Percentiles rank a stretch among this genome's conserved stretches.
These are phyloP conservation scores for Metschnikowia picachoensis DNA, from an alignment of 805 yeast species.

Conservation along the genomic window DNA sequence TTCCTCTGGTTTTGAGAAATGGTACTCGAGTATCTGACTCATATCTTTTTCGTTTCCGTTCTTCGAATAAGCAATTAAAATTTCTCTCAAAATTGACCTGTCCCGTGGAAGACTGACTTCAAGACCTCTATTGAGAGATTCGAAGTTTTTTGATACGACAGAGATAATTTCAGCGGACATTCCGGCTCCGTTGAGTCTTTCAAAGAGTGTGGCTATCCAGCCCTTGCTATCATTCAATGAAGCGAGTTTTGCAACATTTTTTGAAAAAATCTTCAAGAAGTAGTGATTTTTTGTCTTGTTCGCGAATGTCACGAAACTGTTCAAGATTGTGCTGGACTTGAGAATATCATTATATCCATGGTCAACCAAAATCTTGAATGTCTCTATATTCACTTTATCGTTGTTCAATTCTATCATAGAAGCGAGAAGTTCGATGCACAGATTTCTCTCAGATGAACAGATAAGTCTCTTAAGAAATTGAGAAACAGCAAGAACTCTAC, in stretches of 20 bases:
- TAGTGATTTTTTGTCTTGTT: constrained; percentile 20
- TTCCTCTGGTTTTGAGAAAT: constrained; percentile 12
- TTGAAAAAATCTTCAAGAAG: constrained; percentile 15
- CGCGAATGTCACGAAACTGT: constrained; percentile 4
- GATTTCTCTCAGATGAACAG: neutral
- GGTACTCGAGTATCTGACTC: constrained; percentile 16
- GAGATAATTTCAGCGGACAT: constrained; percentile 2
- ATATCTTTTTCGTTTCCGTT: constrained; percentile 15
- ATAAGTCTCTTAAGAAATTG: constrained; percentile 25
- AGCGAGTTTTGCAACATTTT: constrained; percentile 11
- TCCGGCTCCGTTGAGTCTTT: constrained; percentile 11
- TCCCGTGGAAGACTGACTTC: constrained; percentile 1
- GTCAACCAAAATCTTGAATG: constrained; percentile 17
- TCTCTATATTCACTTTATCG: constrained; percentile 26
- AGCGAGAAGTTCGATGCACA: constrained; percentile 2
- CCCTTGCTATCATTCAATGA: constrained; percentile 7
- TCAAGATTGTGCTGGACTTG: constrained; percentile 6
- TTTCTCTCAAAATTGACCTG: constrained; percentile 3
- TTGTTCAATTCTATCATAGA: constrained; percentile 20
- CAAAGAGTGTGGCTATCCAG: constrained; percentile 22
- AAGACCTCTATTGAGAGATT: constrained; percentile 6
- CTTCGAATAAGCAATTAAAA: constrained; percentile 15
- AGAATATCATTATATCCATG: constrained; percentile 6
- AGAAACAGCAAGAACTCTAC: constrained; percentile 13
- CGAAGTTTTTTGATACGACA: constrained; percentile 3